phyloP scores from a whole-genome alignment of 257 asterid species.

The Salvia rosmarinus region DNA sequence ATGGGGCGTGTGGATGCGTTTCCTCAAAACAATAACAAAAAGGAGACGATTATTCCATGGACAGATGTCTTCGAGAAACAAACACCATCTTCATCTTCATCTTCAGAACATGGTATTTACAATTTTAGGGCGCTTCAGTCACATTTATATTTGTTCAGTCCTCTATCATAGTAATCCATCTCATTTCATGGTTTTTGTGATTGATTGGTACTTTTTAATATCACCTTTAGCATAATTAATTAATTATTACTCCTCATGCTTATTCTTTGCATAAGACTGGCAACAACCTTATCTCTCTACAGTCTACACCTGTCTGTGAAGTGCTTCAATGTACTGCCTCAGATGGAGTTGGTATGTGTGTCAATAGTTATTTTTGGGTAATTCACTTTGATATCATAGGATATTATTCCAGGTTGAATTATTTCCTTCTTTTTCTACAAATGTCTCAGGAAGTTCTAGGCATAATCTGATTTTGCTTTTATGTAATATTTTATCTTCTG shows the following conservation, averaged over 20 bases:
- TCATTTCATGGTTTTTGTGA: conserved; percentile 7
- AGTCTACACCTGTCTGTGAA: neutral
- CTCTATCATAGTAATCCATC: neutral
- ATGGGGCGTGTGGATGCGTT: conserved; percentile 81
- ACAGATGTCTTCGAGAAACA: conserved; percentile 71
- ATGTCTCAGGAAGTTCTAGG: conserved; percentile 5
- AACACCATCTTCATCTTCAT: conserved; percentile 41
- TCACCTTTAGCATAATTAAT: neutral
- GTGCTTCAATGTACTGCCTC: conserved; percentile 7
- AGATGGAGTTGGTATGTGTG: conserved; percentile 3
- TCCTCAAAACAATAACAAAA: conserved; percentile 67
- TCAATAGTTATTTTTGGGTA: conserved; percentile 2
- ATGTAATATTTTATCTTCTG: neutral
- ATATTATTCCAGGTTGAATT: neutral
- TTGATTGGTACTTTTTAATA: neutral
- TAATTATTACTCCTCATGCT: conserved; percentile 4
- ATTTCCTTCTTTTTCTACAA: conserved; percentile 3
- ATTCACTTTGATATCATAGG: neutral
- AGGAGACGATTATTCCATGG: conserved; percentile 75
- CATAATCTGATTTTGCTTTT: conserved; percentile 14
- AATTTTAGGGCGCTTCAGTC: conserved; percentile 16
- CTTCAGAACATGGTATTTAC: conserved; percentile 51
- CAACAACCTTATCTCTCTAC: neutral
- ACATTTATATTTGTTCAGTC: conserved; percentile 4
- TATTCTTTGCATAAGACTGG: conserved; percentile 11